Conservation (phyloP, 495 filamentous ascomycete species). For the Lasiosphaeria miniovina region DNA sequence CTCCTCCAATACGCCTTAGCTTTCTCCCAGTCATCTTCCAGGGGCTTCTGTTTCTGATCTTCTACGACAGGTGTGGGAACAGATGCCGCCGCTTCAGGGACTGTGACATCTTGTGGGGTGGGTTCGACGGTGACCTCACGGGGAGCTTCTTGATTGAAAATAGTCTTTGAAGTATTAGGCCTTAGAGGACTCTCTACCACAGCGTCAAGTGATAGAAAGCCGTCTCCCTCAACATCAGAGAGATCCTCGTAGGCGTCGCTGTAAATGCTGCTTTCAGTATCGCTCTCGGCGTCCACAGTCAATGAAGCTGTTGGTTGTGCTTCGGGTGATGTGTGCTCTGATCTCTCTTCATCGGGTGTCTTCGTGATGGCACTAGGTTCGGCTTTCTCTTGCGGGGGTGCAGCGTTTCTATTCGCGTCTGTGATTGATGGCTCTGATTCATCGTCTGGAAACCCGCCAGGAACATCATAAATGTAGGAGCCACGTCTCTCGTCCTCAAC, state of each 20-base stretch:
- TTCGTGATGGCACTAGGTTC: neutral
- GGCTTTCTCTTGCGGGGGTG: neutral
- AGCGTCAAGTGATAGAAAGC: constrained; percentile 81
- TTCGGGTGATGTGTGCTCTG: neutral
- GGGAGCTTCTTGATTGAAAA: neutral
- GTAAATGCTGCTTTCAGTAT: constrained; percentile 62
- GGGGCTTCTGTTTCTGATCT: constrained; percentile 9
- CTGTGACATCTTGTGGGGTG: constrained; percentile 8
- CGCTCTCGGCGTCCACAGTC: constrained; percentile 22
- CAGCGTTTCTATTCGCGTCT: neutral
- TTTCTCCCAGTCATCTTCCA: constrained; percentile 55
- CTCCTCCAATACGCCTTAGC: constrained; percentile 63
- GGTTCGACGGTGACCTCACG: constrained; percentile 9
- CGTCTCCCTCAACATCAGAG: constrained; percentile 63
- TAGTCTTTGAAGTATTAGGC: neutral
- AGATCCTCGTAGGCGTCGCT: constrained; percentile 85
- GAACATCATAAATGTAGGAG: constrained; percentile 35
- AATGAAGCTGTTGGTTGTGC: neutral
- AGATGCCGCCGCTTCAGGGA: constrained; percentile 11
- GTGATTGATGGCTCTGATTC: constrained; percentile 26
- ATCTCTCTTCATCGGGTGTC: neutral
- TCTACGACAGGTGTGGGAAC: constrained; percentile 17
- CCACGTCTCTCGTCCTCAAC: constrained; percentile 11
- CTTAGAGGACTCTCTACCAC: constrained; percentile 62
- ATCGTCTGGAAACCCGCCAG: constrained; percentile 44